Evolutionary conservation across 2,329 filamentous ascomycete species (phyloP).

Genomic region (Pyrenophora seminiperda): DNA sequence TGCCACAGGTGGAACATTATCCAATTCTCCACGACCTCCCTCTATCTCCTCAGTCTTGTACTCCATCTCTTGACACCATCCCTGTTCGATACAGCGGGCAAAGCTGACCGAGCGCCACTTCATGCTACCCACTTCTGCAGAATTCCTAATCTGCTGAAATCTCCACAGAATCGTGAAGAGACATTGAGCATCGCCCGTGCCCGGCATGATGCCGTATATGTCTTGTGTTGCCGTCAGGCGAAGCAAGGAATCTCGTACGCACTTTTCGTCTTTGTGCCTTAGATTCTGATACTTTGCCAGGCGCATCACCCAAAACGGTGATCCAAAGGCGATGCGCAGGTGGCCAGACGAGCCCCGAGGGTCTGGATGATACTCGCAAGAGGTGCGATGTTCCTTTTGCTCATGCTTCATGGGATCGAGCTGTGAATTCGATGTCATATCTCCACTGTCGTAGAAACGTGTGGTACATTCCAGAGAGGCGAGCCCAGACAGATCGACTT

Average conservation of each 20-base stretch:
- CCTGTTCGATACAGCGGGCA: constrained; percentile 12
- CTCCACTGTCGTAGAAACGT: constrained; percentile 42
- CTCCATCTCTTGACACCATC: constrained; percentile 24
- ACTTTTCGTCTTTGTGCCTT: constrained; percentile 27
- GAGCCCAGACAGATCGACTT: constrained; percentile 38
- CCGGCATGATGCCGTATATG: constrained; percentile 43
- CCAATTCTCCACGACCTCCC: not conserved
- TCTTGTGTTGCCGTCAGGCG: constrained; percentile 52
- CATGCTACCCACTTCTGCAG: constrained; percentile 37
- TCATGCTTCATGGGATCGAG: constrained; percentile 28
- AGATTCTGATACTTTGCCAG: constrained; percentile 38
- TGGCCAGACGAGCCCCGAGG: constrained; percentile 23
- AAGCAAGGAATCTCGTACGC: constrained; percentile 40
- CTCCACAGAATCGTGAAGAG: constrained; percentile 49
- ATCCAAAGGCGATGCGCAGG: constrained; percentile 48
- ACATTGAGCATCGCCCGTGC: constrained; percentile 30
- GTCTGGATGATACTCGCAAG: constrained; percentile 27
- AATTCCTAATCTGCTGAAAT: constrained; percentile 39
- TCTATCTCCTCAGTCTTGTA: constrained; percentile 9
- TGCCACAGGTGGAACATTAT: constrained; percentile 1
- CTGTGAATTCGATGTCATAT: constrained; percentile 29
- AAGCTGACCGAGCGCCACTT: constrained; percentile 45
- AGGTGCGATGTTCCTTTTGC: constrained; percentile 29
- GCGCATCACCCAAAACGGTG: constrained; percentile 51
- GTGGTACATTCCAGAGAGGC: constrained; percentile 42